Evolutionary conservation across 768 basidiomycete species (phyloP).

Genomic region (Tylopilus subfusipes): DNA sequence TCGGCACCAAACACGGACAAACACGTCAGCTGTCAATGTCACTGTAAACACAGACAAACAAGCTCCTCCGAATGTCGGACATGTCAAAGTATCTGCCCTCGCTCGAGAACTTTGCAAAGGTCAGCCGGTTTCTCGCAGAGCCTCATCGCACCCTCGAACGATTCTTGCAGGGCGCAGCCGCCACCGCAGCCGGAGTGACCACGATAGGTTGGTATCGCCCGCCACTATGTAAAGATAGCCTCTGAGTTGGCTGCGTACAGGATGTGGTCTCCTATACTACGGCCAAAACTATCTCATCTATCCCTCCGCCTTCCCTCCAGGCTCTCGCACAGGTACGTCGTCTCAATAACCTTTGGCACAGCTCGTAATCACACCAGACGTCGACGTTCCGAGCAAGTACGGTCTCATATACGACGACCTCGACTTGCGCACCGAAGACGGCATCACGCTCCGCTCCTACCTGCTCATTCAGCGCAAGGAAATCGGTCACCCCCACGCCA

Average conservation of each 20-base stretch:
- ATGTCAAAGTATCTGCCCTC: constrained; percentile 43
- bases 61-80: background rate
- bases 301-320: constrained; percentile 76
- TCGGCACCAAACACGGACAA: no score
- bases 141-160: background rate
- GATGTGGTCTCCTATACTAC: constrained; percentile 73
- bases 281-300: constrained; percentile 91
- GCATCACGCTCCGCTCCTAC: constrained; percentile 70
- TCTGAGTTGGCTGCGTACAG: constrained; percentile 37
- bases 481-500: constrained; percentile 35
- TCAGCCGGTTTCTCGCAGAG: constrained; percentile 6
- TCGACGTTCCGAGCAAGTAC: constrained; percentile 65
- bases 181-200: constrained; percentile 54
- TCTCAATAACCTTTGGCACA: background rate
- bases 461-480: constrained; percentile 62
- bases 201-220: constrained; percentile 44
- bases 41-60: constrained; percentile 22
- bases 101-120: constrained; percentile 45
- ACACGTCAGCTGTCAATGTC: background rate
- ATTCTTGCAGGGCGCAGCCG: constrained; percentile 45
- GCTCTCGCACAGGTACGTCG: constrained; percentile 69
- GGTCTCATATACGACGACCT: constrained; percentile 76
- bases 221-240: background rate
- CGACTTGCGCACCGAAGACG: constrained; percentile 67
- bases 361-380: constrained; percentile 44